Percentiles rank a stretch among this genome's conserved stretches.
These are phyloP conservation scores for Arthroderma uncinatum DNA, from an alignment of 2,329 filamentous ascomycete genomes.

Conservation along the genomic window DNA sequence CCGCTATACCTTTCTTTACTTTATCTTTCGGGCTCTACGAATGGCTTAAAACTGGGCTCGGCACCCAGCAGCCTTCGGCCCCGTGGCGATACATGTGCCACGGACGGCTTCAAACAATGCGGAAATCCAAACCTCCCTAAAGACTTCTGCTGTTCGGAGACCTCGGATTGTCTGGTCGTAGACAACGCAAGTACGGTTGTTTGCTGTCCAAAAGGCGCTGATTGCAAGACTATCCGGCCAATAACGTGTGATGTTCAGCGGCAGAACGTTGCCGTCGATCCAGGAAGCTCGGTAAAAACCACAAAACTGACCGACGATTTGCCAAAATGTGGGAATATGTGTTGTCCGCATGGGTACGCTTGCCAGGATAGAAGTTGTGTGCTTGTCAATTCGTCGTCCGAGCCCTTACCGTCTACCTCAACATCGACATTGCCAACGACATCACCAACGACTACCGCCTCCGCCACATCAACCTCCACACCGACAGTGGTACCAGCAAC, in stretches of 20 bases:
- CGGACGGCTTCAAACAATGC: conserved; percentile 26
- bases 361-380: conserved; percentile 25
- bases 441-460: conserved; percentile 17
- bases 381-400: conserved; percentile 18
- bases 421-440: conserved; percentile 14
- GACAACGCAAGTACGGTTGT: conserved; percentile 34
- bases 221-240: conserved; percentile 33
- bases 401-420: conserved; percentile 20
- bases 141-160: conserved; percentile 36
- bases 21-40: neutral
- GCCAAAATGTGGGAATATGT: conserved; percentile 32
- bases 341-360: conserved; percentile 40
- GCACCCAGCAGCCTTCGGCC: neutral
- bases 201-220: conserved; percentile 36
- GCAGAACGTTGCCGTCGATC: conserved; percentile 32
- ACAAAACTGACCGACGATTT: conserved; percentile 31
- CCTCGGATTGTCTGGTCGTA: conserved; percentile 32
- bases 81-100: conserved; percentile 21
- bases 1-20: neutral
- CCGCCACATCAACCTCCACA: conserved; percentile 13
- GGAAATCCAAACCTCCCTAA: conserved; percentile 28
- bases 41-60: neutral
- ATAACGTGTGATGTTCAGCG: conserved; percentile 35
- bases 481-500: conserved; percentile 18
- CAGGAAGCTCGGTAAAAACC: conserved; percentile 32